phyloP scores from a whole-genome alignment of 352 stramenopile genomes.

The Phytopythium aichiense region DNA sequence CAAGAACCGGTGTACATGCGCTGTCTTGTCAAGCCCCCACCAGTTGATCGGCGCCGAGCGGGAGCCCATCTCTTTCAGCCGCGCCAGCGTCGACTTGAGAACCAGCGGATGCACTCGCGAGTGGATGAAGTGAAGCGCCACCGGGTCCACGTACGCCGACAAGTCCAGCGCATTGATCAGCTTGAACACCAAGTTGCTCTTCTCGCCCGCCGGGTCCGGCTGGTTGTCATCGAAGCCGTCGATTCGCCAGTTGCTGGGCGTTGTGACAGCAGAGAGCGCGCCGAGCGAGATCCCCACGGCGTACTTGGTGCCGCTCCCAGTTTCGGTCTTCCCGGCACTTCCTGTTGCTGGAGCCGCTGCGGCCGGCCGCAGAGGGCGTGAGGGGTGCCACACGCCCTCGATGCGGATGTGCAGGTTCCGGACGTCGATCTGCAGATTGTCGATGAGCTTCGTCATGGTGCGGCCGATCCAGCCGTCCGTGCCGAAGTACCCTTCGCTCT shows the following conservation, averaged over 20 bases:
- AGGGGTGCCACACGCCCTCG: conserved; percentile 66
- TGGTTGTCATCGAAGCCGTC: conserved; percentile 62
- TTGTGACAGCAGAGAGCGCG: conserved; percentile 83
- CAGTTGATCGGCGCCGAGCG: conserved; percentile 54
- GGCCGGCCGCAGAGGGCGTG: conserved; percentile 15
- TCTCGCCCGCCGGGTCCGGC: conserved; percentile 21
- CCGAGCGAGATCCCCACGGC: conserved; percentile 74
- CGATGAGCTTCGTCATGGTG: conserved; percentile 88
- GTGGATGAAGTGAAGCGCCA: conserved; percentile 84
- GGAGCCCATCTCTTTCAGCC: conserved; percentile 82
- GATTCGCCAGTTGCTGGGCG: conserved; percentile 79
- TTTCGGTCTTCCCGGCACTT: neutral
- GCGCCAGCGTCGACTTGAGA: conserved; percentile 63
- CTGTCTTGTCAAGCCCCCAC: conserved; percentile 71
- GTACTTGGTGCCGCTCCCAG: conserved; percentile 48
- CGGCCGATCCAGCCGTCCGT: conserved; percentile 86
- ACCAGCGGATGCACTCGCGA: conserved; percentile 75
- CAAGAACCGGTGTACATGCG: conserved; percentile 78
- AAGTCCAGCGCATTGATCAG: conserved; percentile 84
- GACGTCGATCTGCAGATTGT: conserved; percentile 88
- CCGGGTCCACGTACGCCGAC: conserved; percentile 84
- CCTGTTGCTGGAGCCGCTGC: conserved; percentile 9
- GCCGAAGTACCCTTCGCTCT: conserved; percentile 86
- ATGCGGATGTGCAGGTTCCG: conserved; percentile 85
- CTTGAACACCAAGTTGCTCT: conserved; percentile 79